phyloP scores from a whole-genome alignment of 2,329 filamentous ascomycete genomes.

The Sporothrix protearum region DNA sequence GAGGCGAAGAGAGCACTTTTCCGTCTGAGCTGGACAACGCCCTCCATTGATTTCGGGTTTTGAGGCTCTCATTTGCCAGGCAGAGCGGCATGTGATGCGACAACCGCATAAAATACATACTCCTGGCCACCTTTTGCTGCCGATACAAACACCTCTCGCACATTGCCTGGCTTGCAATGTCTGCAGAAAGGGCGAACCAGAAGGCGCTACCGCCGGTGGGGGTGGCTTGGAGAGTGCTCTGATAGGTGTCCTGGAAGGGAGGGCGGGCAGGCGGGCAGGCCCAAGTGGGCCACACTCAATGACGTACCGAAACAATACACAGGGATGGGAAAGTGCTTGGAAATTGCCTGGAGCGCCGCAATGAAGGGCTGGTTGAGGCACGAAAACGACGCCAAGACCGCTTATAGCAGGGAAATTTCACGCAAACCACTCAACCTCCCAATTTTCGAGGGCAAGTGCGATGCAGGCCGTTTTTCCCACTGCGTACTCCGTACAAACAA shows the following conservation, averaged over 20 bases:
- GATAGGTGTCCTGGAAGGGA: neutral
- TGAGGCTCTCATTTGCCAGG: neutral
- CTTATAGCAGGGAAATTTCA: conserved; percentile 11
- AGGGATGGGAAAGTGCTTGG: neutral
- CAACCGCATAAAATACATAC: neutral
- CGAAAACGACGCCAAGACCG: conserved; percentile 18
- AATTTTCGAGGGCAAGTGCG: neutral
- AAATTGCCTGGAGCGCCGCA: neutral
- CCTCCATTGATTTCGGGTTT: neutral
- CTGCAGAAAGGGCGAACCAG: neutral
- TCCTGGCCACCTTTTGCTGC: neutral
- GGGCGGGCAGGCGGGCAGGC: neutral
- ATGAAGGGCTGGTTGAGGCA: neutral
- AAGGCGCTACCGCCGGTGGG: neutral
- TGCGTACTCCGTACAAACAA: too few species aligned
- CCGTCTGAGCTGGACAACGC: neutral
- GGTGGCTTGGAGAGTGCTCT: too few species aligned
- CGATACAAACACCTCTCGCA: neutral
- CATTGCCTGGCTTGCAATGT: neutral
- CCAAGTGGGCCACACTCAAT: conserved; percentile 14
- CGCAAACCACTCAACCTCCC: neutral
- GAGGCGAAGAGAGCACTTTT: neutral
- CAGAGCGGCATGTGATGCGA: neutral
- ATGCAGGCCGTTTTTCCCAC: conserved; percentile 3
- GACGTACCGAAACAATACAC: conserved; percentile 17